phyloP scores from a whole-genome alignment of 2,329 filamentous ascomycete genomes.

The Cladophialophora immunda region DNA sequence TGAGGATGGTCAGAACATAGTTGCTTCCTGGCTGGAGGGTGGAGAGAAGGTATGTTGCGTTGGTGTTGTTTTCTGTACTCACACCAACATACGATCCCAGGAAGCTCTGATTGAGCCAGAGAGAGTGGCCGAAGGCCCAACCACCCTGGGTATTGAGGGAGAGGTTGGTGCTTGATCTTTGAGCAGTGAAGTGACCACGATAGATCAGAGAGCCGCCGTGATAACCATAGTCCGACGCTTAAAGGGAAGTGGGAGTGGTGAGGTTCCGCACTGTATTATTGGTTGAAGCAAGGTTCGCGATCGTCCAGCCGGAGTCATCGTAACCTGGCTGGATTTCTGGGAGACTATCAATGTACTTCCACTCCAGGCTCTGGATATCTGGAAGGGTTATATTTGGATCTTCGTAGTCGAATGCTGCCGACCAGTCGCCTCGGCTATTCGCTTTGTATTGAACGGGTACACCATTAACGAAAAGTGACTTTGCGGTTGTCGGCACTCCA shows the following conservation, averaged over 20 bases:
- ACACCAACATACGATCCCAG: slow-evolving; percentile 71
- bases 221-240: slow-evolving; percentile 77
- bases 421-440: slow-evolving; percentile 10
- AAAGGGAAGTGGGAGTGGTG: slow-evolving; percentile 72
- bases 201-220: slow-evolving; percentile 74
- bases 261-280: slow-evolving; percentile 65
- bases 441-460: neutral
- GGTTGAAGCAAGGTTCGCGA: slow-evolving; percentile 65
- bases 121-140: slow-evolving; percentile 70
- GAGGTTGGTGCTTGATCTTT: slow-evolving; percentile 61
- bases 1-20: slow-evolving; percentile 72
- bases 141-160: slow-evolving; percentile 71
- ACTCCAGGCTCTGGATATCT: slow-evolving; percentile 65
- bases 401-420: neutral
- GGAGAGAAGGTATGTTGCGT: slow-evolving; percentile 66
- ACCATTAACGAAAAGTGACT: slow-evolving; percentile 29
- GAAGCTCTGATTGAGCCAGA: slow-evolving; percentile 71
- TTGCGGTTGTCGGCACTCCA: slow-evolving; percentile 62
- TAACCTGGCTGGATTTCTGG: slow-evolving; percentile 73
- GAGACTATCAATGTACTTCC: slow-evolving; percentile 75
- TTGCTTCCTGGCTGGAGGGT: slow-evolving; percentile 57
- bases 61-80: slow-evolving; percentile 59
- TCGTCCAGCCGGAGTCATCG: slow-evolving; percentile 73
- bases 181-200: slow-evolving; percentile 73
- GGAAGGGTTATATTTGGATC: slow-evolving; percentile 64